phyloP scores from a whole-genome alignment of 2,329 filamentous ascomycete species.

The Arachnomyces sp. region DNA sequence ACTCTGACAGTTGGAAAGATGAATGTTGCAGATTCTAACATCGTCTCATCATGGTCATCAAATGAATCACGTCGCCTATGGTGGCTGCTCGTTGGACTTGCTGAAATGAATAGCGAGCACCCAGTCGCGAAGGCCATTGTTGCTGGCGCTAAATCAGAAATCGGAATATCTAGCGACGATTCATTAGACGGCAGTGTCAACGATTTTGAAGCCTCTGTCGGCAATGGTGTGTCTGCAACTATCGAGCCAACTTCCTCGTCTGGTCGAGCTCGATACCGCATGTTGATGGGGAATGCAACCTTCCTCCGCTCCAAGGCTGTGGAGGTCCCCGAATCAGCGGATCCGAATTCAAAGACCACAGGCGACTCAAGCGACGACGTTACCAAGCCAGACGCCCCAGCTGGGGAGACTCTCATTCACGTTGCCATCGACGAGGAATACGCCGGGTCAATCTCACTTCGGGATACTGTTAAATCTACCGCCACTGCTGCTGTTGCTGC shows the following conservation, averaged over 20 bases:
- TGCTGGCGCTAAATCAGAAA: constrained; percentile 62
- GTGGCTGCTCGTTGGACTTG: constrained; percentile 95
- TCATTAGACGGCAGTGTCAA: constrained; percentile 75
- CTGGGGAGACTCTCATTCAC: constrained; percentile 84
- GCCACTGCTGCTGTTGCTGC: constrained; percentile 73
- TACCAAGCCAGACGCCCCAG: constrained; percentile 30
- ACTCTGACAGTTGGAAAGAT: constrained; percentile 89
- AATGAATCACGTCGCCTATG: constrained; percentile 65
- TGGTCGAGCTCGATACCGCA: constrained; percentile 63
- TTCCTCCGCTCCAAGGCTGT: constrained; percentile 68
- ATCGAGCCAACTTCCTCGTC: constrained; percentile 66
- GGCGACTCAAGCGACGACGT: constrained; percentile 17
- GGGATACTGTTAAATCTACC: constrained; percentile 84
- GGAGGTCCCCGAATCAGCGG: constrained; percentile 32
- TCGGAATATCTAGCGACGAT: constrained; percentile 62
- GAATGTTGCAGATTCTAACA: constrained; percentile 68
- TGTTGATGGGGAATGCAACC: constrained; percentile 74
- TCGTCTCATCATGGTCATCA: constrained; percentile 61
- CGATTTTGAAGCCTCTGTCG: constrained; percentile 75
- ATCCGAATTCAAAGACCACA: constrained; percentile 25
- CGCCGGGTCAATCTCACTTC: constrained; percentile 71
- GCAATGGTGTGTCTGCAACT: constrained; percentile 71
- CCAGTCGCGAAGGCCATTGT: constrained; percentile 88
- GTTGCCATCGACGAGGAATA: constrained; percentile 77
- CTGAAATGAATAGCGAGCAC: constrained; percentile 92